Percentiles rank a stretch among this genome's conserved stretches.
These are phyloP conservation scores for Castanospermum australe DNA, from an alignment of 306 rosid species.

Conservation along the genomic window DNA sequence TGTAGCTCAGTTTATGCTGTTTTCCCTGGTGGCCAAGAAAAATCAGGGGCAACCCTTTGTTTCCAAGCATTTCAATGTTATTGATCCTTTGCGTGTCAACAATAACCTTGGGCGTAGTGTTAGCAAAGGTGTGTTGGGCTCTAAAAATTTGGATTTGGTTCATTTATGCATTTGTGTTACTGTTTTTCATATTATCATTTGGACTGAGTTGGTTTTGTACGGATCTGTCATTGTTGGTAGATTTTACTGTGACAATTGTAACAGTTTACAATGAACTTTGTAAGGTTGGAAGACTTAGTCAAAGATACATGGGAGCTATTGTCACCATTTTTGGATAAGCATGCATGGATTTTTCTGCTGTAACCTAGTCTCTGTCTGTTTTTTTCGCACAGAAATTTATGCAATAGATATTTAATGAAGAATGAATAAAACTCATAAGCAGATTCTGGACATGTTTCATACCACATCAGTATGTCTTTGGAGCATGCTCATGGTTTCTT, in stretches of 20 bases:
- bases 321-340: neutral
- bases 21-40: conserved; percentile 79
- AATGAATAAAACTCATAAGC: neutral
- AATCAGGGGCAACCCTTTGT: conserved; percentile 85
- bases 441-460: neutral
- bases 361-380: neutral
- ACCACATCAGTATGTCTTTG: neutral
- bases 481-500: neutral
- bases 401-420: neutral
- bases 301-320: neutral
- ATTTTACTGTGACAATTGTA: neutral
- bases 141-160: neutral
- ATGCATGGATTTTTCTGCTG: neutral
- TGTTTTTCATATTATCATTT: neutral
- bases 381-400: neutral
- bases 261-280: neutral
- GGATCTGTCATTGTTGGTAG: neutral
- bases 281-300: neutral
- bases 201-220: neutral
- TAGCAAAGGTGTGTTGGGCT: conserved; percentile 77
- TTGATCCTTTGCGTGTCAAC: conserved; percentile 94
- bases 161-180: neutral
- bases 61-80: conserved; percentile 93
- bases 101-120: conserved; percentile 99
- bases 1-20: conserved; percentile 88